Evolutionary conservation across 176 grass and related monocot genomes (phyloP).

Genomic region (Rhipidocladum racemiflorum): DNA sequence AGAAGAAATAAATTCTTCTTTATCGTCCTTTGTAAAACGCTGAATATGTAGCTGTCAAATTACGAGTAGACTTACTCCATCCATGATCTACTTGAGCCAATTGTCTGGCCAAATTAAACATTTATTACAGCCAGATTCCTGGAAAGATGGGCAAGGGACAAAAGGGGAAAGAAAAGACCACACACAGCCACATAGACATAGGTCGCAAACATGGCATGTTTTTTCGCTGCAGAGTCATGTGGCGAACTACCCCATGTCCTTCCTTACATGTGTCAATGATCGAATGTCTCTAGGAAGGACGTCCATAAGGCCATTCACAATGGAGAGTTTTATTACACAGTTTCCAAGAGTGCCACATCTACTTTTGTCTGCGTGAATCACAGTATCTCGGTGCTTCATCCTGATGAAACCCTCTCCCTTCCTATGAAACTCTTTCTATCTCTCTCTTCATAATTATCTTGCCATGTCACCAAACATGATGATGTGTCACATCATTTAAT

Average conservation of each 20-base stretch:
- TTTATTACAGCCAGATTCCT: not conserved
- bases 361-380: no score
- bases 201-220: slow-evolving; percentile 13
- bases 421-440: no score
- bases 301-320: no score
- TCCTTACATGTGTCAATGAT: slow-evolving; percentile 5
- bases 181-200: not conserved
- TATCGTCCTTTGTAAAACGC: not conserved
- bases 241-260: not conserved
- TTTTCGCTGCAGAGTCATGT: slow-evolving; percentile 1
- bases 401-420: no score
- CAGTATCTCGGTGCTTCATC: no score
- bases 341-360: no score
- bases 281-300: slow-evolving; percentile 2
- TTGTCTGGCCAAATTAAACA: not conserved
- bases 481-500: no score
- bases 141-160: not conserved
- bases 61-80: not conserved
- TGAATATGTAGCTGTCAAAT: not conserved
- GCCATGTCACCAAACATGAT: no score
- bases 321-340: no score
- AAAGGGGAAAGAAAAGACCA: not conserved
- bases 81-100: not conserved
- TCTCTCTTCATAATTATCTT: no score
- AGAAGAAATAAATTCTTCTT: not conserved